Evolutionary conservation across 1,139 yeast species (phyloP).

Genomic region (Protomyces inundatus): DNA sequence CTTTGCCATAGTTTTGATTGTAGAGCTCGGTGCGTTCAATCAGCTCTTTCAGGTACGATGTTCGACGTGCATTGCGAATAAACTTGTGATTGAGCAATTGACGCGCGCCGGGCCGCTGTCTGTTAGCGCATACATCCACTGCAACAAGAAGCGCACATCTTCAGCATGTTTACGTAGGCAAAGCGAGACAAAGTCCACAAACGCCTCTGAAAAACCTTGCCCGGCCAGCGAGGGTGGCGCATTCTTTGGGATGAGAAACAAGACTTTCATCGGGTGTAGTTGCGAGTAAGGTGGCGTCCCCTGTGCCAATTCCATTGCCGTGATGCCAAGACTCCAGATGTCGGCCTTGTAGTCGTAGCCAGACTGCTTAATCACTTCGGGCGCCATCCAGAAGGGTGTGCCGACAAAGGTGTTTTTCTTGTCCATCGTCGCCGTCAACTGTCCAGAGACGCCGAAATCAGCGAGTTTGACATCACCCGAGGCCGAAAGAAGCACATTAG

Average conservation of each 20-base stretch:
- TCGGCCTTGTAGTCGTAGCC: slow-evolving; percentile 71
- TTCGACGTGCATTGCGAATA: slow-evolving; percentile 31
- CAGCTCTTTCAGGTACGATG: slow-evolving; percentile 29
- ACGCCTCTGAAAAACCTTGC: slow-evolving; percentile 44
- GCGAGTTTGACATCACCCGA: slow-evolving; percentile 65
- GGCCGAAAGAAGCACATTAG: slow-evolving; percentile 65
- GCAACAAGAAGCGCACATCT: slow-evolving; percentile 31
- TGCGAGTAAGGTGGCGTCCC: slow-evolving; percentile 70
- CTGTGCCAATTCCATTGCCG: slow-evolving; percentile 65
- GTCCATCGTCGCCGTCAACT: slow-evolving; percentile 55
- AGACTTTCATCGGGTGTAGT: slow-evolving; percentile 67
- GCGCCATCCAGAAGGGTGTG: slow-evolving; percentile 94
- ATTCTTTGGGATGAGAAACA: slow-evolving; percentile 63
- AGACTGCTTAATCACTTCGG: slow-evolving; percentile 60
- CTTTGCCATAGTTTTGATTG: neutral
- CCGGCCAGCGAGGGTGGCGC: slow-evolving; percentile 60
- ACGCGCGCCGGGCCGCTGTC: slow-evolving; percentile 33
- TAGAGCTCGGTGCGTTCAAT: slow-evolving; percentile 19
- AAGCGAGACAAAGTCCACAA: slow-evolving; percentile 55
- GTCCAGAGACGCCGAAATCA: slow-evolving; percentile 86
- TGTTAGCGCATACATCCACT: neutral
- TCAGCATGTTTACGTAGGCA: slow-evolving; percentile 58
- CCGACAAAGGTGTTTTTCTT: slow-evolving; percentile 75
- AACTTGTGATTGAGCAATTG: slow-evolving; percentile 33
- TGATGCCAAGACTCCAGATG: slow-evolving; percentile 84